Conservation (phyloP, 164 flowering plant species). For the Paratinospora sagittata region DNA sequence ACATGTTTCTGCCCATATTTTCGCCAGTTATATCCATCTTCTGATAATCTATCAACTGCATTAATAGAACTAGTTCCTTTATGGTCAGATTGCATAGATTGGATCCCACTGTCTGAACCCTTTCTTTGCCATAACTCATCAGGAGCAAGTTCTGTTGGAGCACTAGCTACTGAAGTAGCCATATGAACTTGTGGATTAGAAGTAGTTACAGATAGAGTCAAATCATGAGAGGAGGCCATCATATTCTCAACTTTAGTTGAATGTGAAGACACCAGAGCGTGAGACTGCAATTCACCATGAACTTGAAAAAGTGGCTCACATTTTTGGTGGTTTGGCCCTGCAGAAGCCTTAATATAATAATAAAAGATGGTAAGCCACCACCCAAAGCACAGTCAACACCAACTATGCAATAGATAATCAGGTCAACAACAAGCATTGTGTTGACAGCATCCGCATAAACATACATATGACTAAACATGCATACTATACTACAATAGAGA, state of each 20-base stretch:
- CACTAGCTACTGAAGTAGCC: constrained; percentile 26
- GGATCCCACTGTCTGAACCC: constrained; percentile 19
- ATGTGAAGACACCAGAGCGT: constrained; percentile 29
- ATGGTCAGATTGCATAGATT: constrained; percentile 40
- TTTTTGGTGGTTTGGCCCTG: constrained; percentile 36
- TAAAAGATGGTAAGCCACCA: constrained; percentile 3
- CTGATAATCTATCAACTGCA: constrained; percentile 44
- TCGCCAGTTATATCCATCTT: constrained; percentile 83
- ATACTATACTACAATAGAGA: background rate
- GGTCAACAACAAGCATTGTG: background rate
- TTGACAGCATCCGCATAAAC: background rate
- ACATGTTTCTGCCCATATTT: constrained; percentile 82
- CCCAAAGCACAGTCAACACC: background rate
- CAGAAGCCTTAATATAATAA: constrained; percentile 26
- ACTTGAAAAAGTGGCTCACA: constrained; percentile 31
- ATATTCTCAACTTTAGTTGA: constrained; percentile 31
- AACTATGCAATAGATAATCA: background rate
- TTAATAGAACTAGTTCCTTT: constrained; percentile 35
- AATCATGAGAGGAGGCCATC: constrained; percentile 38
- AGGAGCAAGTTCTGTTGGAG: constrained; percentile 23
- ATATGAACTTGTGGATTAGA: constrained; percentile 19
- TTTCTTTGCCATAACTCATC: constrained; percentile 24
- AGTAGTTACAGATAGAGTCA: constrained; percentile 28
- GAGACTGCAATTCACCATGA: constrained; percentile 38
- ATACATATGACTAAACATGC: background rate